phyloP scores from a whole-genome alignment of 208 protist genomes.

The Blastocrithidia nonstop region DNA sequence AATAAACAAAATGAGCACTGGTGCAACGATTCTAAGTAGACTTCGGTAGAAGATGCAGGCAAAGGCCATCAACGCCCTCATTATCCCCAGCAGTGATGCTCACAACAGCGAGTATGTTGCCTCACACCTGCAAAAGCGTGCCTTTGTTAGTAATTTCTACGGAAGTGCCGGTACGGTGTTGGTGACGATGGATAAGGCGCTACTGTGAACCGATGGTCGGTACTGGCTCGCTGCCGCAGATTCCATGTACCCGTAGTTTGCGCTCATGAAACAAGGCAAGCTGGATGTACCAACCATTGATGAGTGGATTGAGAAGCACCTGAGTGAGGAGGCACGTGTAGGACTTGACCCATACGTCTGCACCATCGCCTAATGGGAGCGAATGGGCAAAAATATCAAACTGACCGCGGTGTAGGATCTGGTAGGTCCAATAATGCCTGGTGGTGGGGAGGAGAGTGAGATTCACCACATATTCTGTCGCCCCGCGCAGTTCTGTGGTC shows the following conservation, averaged over 20 bases:
- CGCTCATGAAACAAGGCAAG: conserved; percentile 73
- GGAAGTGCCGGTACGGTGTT: conserved; percentile 88
- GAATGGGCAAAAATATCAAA: conserved; percentile 26
- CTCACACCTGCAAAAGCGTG: conserved; percentile 69
- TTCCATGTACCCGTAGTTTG: conserved; percentile 64
- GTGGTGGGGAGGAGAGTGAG: neutral
- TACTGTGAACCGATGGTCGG: conserved; percentile 95
- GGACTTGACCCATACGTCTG: conserved; percentile 55
- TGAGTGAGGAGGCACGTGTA: conserved; percentile 17
- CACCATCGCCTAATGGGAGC: conserved; percentile 69
- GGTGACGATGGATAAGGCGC: conserved; percentile 54
- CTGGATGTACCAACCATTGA: conserved; percentile 40
- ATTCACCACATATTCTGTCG: conserved; percentile 23
- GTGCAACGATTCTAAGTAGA: conserved; percentile 16
- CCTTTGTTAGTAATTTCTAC: conserved; percentile 90
- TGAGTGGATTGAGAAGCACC: conserved; percentile 37
- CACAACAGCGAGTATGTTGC: conserved; percentile 95
- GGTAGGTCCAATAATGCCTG: conserved; percentile 7
- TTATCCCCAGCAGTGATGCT: conserved; percentile 86
- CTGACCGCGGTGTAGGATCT: conserved; percentile 47
- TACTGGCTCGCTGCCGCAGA: conserved; percentile 91
- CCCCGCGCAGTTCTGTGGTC: conserved; percentile 52
- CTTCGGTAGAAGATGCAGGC: conserved; percentile 69
- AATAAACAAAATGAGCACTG: too few relatives aligned
- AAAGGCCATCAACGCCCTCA: conserved; percentile 52